Conservation (phyloP, 2,329 filamentous ascomycete species). For the Neoascochyta sp. region DNA sequence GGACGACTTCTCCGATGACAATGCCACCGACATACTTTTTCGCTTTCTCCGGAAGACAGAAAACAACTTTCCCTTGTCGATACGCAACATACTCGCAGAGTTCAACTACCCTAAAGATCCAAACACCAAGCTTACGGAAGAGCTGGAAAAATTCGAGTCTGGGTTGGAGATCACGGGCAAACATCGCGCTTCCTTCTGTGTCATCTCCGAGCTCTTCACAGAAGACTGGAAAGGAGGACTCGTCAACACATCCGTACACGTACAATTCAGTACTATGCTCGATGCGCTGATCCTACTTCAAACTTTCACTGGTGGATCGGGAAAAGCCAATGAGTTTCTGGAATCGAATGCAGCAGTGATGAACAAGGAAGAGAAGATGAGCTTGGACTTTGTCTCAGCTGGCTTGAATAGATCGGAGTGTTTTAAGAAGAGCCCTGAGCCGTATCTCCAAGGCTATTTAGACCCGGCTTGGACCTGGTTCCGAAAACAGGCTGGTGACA, state of each 20-base stretch:
- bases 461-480: conserved; percentile 10
- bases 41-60: conserved; percentile 4
- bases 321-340: conserved; percentile 4
- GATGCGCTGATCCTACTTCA: conserved; percentile 9
- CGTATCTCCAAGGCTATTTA: background rate
- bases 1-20: conserved; percentile 4
- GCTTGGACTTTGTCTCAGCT: conserved; percentile 6
- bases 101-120: conserved; percentile 4
- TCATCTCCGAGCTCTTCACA: conserved; percentile 1
- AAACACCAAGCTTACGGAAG: background rate
- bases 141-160: conserved; percentile 1
- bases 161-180: background rate
- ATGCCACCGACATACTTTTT: conserved; percentile 4
- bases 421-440: conserved; percentile 1
- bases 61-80: conserved; percentile 3
- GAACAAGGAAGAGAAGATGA: background rate
- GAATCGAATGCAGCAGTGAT: conserved; percentile 1
- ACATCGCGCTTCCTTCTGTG: conserved; percentile 1
- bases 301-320: conserved; percentile 2
- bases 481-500: background rate
- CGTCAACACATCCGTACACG: too few relatives aligned
- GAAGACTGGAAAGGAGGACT: background rate
- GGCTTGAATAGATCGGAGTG: background rate
- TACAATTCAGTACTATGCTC: conserved; percentile 9
- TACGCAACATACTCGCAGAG: conserved; percentile 5